Conservation (phyloP, 2,329 filamentous ascomycete species). For the Hypoxylon sp. region DNA sequence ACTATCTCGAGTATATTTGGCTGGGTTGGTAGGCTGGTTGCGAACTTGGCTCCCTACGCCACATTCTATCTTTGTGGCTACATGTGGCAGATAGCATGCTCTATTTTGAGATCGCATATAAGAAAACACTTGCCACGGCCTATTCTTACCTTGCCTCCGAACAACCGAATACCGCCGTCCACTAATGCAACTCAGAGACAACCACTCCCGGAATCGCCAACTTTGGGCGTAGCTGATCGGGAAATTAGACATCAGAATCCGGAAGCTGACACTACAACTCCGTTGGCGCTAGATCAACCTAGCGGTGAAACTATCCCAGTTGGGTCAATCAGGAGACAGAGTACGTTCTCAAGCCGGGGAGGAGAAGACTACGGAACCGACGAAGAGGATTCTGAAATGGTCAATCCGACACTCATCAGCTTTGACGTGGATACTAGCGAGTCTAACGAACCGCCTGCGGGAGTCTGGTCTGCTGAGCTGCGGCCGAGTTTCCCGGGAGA, state of each 20-base stretch:
- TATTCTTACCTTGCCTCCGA: constrained; percentile 32
- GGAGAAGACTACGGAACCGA: constrained; percentile 67
- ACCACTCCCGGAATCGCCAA: constrained; percentile 52
- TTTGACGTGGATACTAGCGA: constrained; percentile 74
- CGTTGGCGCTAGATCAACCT: constrained; percentile 53
- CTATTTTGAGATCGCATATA: constrained; percentile 58
- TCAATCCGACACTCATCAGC: constrained; percentile 71
- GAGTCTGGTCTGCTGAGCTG: constrained; percentile 72
- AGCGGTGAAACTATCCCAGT: constrained; percentile 50
- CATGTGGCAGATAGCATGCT: constrained; percentile 56
- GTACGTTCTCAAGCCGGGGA: constrained; percentile 63
- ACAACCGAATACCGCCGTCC: constrained; percentile 23
- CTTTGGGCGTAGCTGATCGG: constrained; percentile 52
- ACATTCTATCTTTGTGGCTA: constrained; percentile 62
- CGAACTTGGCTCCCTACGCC: constrained; percentile 64
- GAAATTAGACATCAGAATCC: constrained; percentile 51
- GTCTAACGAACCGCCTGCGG: constrained; percentile 64
- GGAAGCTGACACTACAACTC: constrained; percentile 46
- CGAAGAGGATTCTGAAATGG: constrained; percentile 69
- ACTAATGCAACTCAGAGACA: constrained; percentile 39
- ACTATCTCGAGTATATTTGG: constrained; percentile 57
- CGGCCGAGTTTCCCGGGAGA: constrained; percentile 63
- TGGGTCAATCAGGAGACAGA: constrained; percentile 60
- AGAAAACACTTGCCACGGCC: constrained; percentile 58
- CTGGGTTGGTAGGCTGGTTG: constrained; percentile 61